Conservation (phyloP, 1,284 basidiomycete species). For the Cronartium quercuum region DNA sequence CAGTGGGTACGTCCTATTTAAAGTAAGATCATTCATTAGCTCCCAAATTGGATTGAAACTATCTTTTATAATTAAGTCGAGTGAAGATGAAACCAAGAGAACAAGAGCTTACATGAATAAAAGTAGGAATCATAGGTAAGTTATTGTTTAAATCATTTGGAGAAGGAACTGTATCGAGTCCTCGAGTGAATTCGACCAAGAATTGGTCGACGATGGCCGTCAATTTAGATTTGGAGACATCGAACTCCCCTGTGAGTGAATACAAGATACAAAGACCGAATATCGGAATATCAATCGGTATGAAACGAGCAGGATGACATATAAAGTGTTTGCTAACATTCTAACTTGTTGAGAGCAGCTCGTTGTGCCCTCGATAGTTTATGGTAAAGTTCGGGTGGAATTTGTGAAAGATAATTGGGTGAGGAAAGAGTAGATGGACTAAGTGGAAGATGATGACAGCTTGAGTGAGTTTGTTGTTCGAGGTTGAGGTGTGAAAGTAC, state of each 20-base stretch:
- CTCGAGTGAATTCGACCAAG: conserved; percentile 24
- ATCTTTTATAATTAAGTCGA: neutral
- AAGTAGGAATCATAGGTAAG: conserved; percentile 45
- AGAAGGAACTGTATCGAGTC: conserved; percentile 38
- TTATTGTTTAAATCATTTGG: conserved; percentile 10
- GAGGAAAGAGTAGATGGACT: neutral
- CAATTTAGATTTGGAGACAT: conserved; percentile 21
- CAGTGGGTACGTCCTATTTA: conserved; percentile 67
- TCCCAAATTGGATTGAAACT: neutral
- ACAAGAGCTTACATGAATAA: conserved; percentile 37
- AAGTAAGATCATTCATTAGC: neutral
- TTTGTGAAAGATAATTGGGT: neutral
- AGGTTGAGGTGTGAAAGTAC: too few species aligned
- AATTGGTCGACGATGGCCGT: conserved; percentile 26
- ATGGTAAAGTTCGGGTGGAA: neutral
- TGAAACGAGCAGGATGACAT: neutral
- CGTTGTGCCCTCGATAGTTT: neutral
- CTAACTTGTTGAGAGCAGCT: neutral
- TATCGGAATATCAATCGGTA: neutral
- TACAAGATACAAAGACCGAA: neutral
- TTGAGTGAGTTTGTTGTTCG: too few species aligned
- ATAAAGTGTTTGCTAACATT: neutral
- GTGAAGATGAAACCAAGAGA: neutral
- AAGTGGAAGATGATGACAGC: too few species aligned
- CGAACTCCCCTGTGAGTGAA: conserved; percentile 15